phyloP scores from a whole-genome alignment of 192 early-diverging fungal species.

The Backusella macrospora region DNA sequence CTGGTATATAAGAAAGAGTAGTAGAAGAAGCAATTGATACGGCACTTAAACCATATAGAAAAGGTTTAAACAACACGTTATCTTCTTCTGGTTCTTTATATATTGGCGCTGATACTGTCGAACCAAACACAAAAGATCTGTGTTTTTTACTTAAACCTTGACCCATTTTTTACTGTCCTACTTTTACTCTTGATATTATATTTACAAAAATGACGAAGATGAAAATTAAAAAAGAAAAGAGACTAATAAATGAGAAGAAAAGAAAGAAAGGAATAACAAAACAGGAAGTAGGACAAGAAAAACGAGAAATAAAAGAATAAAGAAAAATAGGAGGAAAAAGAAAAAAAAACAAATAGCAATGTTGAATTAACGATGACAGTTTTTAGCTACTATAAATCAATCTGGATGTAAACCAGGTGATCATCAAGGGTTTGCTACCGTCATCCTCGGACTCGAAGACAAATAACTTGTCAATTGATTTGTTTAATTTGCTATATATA shows the following conservation, averaged over 20 bases:
- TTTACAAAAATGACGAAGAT: neutral
- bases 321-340: neutral
- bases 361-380: conserved; percentile 13
- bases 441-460: conserved; percentile 30
- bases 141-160: neutral
- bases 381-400: conserved; percentile 19
- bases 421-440: conserved; percentile 33
- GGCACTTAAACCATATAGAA: conserved; percentile 6
- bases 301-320: neutral
- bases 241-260: neutral
- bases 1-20: neutral
- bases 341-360: neutral
- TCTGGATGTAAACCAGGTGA: conserved; percentile 26
- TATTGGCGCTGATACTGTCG: neutral
- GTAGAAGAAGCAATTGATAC: too few species aligned
- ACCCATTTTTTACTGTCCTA: conserved; percentile 1
- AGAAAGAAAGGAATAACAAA: neutral
- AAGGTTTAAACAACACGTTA: conserved; percentile 13
- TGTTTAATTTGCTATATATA: conserved; percentile 23
- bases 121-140: conserved; percentile 1
- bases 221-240: neutral
- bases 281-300: too few species aligned
- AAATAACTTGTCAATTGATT: conserved; percentile 22
- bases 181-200: neutral
- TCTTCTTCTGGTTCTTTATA: conserved; percentile 9